Base-by-base conservation (phyloP, 1,284 basidiomycete species). In the Sporisorium scitamineum region DNA sequence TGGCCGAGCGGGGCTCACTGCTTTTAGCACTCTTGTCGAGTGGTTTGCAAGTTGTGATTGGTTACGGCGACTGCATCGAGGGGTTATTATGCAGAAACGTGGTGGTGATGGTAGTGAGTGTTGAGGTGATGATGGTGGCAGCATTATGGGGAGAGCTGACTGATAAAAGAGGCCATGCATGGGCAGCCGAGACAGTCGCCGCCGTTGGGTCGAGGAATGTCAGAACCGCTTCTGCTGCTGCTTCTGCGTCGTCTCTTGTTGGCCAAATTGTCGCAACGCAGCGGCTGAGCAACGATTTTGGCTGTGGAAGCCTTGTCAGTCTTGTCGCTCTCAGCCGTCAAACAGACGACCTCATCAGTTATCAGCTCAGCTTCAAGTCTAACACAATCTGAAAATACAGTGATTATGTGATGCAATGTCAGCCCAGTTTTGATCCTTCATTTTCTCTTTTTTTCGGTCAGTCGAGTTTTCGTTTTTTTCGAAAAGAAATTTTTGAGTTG, bases 401-500 rank as follows among this genome's bases (percentile, higher is more conserved):
- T 13, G 24, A 18, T 44, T 57, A 63, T 31, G 56, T 37, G 3
- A 20, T 18, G 24, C 6, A 8, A 26, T 4, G 42, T 56, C 42
- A 41, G 29, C 42, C 14, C 11, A 3, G 31, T 3, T n/a, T 22
- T n/a, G 41, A 29, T 51, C 16, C 13, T 29, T 34, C n/a, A 7
- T 26, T 27, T 53, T 24, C 18, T 41, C 31, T 41, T 52, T 32
- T 55, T 51, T 24, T 8, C 4, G 10, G 14, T 37, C 32, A 53
- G n/a, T 45, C 32, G 31, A 59, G 11, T 27, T 14, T 16, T 20
- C 8, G 18, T 39, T 18, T 42, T 24, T 16, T 24, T 42, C 48
- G 22, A 37, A 45, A 67, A 66, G 64, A 57, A 71, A 65, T 41
- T 71, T 71, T 71, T 61, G 62, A 61, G 50, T 10, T n/a, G 2